Evolutionary conservation across 2,329 filamentous ascomycete species (phyloP).

Genomic region (Aspergillus quadricinctus): DNA sequence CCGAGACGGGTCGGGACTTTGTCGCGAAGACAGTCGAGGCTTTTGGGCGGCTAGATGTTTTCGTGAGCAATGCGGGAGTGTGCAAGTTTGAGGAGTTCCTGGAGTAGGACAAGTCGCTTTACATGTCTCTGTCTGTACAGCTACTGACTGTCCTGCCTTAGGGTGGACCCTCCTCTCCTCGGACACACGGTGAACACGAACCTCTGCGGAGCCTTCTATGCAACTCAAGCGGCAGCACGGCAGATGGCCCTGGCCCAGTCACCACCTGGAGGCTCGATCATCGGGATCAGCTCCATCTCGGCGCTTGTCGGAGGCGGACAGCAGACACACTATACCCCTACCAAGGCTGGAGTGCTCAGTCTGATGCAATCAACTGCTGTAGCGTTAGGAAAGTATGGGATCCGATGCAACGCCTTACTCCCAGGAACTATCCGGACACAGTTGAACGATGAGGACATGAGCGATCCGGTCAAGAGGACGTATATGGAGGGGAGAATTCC

Average conservation of each 20-base stretch:
- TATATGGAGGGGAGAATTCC: conserved; percentile 84
- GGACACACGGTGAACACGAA: conserved; percentile 71
- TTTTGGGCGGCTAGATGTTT: conserved; percentile 62
- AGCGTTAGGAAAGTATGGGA: conserved; percentile 68
- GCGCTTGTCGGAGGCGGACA: conserved; percentile 60
- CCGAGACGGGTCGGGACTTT: conserved; percentile 64
- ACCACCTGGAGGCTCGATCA: conserved; percentile 72
- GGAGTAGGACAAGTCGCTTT: conserved; percentile 47
- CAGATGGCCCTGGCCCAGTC: conserved; percentile 74
- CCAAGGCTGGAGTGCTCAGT: conserved; percentile 75
- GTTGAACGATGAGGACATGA: conserved; percentile 76
- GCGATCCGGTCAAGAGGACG: conserved; percentile 63
- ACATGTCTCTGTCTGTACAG: too few species aligned
- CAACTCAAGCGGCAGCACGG: conserved; percentile 75
- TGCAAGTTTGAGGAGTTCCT: conserved; percentile 87
- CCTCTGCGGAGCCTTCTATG: conserved; percentile 82
- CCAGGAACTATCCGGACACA: conserved; percentile 81
- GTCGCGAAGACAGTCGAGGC: conserved; percentile 60
- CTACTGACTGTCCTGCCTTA: conserved; percentile 19
- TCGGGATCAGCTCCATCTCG: conserved; percentile 40
- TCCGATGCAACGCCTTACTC: conserved; percentile 77
- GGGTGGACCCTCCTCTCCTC: conserved; percentile 66
- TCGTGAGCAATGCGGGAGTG: conserved; percentile 83
- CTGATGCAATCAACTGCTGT: conserved; percentile 82
- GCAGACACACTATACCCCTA: conserved; percentile 84